Conservation (phyloP, 805 yeast genomes). For the Blastobotrys attinorum region DNA sequence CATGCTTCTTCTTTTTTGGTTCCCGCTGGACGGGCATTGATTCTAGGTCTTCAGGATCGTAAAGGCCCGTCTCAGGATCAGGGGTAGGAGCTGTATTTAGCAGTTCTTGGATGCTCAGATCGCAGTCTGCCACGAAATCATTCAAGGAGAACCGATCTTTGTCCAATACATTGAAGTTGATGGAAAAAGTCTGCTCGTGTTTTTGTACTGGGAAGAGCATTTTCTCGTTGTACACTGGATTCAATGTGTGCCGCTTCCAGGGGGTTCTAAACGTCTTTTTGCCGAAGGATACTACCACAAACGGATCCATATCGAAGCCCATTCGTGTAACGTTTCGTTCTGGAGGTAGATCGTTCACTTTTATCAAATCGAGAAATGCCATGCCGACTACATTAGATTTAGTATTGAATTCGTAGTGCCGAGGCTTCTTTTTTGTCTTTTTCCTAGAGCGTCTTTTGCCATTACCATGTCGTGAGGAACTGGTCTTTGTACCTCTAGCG, state of each 20-base stretch:
- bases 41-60: constrained; percentile 14
- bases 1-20: neutral
- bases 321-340: constrained; percentile 59
- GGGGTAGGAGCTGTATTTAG: constrained; percentile 27
- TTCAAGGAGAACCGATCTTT: constrained; percentile 77
- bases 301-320: constrained; percentile 94
- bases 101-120: constrained; percentile 48
- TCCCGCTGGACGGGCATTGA: constrained; percentile 10
- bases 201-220: constrained; percentile 69
- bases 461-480: too few relatives aligned
- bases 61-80: constrained; percentile 30
- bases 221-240: constrained; percentile 76
- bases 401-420: constrained; percentile 19
- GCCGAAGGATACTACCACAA: constrained; percentile 86
- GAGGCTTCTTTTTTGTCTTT: constrained; percentile 4
- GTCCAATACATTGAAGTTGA: constrained; percentile 71
- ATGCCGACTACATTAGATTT: constrained; percentile 46
- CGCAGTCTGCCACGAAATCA: constrained; percentile 67
- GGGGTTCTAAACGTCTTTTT: constrained; percentile 80
- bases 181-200: constrained; percentile 55
- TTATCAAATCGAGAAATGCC: constrained; percentile 63
- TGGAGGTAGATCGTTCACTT: constrained; percentile 75
- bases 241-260: constrained; percentile 71
- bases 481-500: too few relatives aligned
- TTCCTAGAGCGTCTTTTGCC: too few relatives aligned